phyloP scores from a whole-genome alignment of 164 flowering plant species.

The Vitis rotundifolia region DNA sequence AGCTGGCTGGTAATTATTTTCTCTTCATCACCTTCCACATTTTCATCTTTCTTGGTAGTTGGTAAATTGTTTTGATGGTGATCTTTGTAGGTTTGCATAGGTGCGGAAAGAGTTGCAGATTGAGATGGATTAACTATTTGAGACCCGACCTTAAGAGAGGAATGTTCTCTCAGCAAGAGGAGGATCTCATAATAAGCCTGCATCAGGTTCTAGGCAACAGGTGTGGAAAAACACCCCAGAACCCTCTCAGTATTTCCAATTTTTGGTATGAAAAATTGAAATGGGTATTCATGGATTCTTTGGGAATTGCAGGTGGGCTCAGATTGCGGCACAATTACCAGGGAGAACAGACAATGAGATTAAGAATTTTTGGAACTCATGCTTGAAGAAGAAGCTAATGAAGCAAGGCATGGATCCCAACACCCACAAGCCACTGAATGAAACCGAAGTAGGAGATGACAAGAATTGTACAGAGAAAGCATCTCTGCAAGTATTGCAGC shows the following conservation, averaged over 20 bases:
- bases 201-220: slow-evolving; percentile 85
- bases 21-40: too few relatives aligned
- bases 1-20: slow-evolving; percentile 59
- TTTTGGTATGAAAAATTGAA: background rate
- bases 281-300: slow-evolving; percentile 6
- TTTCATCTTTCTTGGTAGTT: background rate
- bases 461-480: slow-evolving; percentile 15
- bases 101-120: slow-evolving; percentile 91
- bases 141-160: slow-evolving; percentile 92
- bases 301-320: slow-evolving; percentile 76
- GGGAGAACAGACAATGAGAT: slow-evolving; percentile 96
- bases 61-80: background rate
- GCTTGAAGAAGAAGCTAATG: slow-evolving; percentile 77
- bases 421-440: slow-evolving; percentile 66
- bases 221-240: slow-evolving; percentile 23
- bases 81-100: slow-evolving; percentile 63
- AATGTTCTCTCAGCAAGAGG: slow-evolving; percentile 80
- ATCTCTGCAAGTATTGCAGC: slow-evolving; percentile 12
- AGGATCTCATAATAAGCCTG: slow-evolving; percentile 73
- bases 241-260: background rate
- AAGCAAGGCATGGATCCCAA: slow-evolving; percentile 84
- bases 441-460: slow-evolving; percentile 28
- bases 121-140: slow-evolving; percentile 89
- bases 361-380: slow-evolving; percentile 89
- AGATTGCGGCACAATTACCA: slow-evolving; percentile 81